These are phyloP conservation scores for Phytophthora colocasiae DNA, from an alignment of 352 stramenopile genomes.

Conservation along the genomic window DNA sequence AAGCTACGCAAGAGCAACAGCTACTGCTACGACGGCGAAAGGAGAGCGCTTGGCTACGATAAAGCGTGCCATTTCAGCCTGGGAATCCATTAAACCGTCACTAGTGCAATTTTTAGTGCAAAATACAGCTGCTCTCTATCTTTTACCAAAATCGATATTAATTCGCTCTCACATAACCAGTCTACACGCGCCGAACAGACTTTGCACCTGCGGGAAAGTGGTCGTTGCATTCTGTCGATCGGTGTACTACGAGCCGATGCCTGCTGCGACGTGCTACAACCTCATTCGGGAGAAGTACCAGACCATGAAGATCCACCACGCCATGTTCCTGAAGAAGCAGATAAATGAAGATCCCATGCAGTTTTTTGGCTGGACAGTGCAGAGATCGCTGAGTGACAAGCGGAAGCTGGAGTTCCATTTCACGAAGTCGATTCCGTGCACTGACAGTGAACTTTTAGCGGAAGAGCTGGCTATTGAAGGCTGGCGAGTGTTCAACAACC, in stretches of 20 bases:
- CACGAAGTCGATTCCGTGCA: slow-evolving; percentile 35
- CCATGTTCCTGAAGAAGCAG: slow-evolving; percentile 27
- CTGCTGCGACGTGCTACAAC: slow-evolving; percentile 24
- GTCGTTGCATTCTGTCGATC: no score
- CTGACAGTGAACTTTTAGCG: slow-evolving; percentile 28
- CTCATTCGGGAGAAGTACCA: slow-evolving; percentile 38
- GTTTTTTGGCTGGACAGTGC: slow-evolving; percentile 55
- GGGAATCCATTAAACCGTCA: no score
- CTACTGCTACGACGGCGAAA: no score
- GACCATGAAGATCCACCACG: slow-evolving; percentile 35
- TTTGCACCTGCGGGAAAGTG: no score
- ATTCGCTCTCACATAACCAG: no score
- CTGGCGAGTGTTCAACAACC: slow-evolving; percentile 49
- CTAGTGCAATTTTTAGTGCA: no score
- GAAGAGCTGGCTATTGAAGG: slow-evolving; percentile 33
- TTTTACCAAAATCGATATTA: no score
- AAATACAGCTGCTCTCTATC: no score
- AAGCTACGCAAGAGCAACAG: no score
- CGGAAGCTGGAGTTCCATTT: slow-evolving; percentile 54
- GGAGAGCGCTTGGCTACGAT: no score
- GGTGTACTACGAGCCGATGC: slow-evolving; percentile 52
- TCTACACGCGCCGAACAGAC: no score
- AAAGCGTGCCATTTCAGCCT: no score
- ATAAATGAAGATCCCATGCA: slow-evolving; percentile 21
- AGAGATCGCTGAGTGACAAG: slow-evolving; percentile 36